These are phyloP conservation scores for Citrus unshiu DNA, from an alignment of 345 rosid genomes.

Conservation along the genomic window DNA sequence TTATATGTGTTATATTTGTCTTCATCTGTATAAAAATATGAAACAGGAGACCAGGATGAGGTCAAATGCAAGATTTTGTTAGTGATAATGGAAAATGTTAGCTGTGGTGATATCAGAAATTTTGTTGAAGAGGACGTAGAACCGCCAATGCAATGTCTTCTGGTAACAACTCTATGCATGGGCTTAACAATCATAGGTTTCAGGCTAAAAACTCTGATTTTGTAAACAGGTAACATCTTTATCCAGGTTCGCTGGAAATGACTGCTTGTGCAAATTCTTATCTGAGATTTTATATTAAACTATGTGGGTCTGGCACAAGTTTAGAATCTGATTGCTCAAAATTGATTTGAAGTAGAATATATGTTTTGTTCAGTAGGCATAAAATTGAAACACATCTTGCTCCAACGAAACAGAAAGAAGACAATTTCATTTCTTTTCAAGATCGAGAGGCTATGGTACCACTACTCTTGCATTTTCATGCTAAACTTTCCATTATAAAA, in stretches of 20 bases:
- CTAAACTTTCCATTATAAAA: conserved; percentile 3
- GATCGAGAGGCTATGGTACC: conserved; percentile 71
- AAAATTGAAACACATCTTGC: conserved; percentile 32
- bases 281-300: not conserved
- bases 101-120: conserved; percentile 1
- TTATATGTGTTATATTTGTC: not conserved
- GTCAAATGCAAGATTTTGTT: conserved; percentile 18
- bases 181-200: conserved; percentile 16
- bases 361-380: conserved; percentile 29
- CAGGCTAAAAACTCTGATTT: conserved; percentile 25
- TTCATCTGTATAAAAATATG: conserved; percentile 14
- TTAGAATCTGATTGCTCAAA: not conserved
- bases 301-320: not conserved
- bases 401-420: conserved; percentile 41
- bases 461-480: conserved; percentile 2
- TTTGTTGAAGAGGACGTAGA: conserved; percentile 17
- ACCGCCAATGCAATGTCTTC: conserved; percentile 37
- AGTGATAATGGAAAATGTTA: conserved; percentile 20
- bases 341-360: conserved; percentile 10
- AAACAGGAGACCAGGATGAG: conserved; percentile 18
- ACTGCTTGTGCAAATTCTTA: conserved; percentile 1
- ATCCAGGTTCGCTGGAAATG: not conserved
- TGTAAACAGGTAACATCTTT: conserved; percentile 28
- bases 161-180: conserved; percentile 24
- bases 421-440: conserved; percentile 34